phyloP scores from a whole-genome alignment of 75 land plant species.

The Cupressus sempervirens region DNA sequence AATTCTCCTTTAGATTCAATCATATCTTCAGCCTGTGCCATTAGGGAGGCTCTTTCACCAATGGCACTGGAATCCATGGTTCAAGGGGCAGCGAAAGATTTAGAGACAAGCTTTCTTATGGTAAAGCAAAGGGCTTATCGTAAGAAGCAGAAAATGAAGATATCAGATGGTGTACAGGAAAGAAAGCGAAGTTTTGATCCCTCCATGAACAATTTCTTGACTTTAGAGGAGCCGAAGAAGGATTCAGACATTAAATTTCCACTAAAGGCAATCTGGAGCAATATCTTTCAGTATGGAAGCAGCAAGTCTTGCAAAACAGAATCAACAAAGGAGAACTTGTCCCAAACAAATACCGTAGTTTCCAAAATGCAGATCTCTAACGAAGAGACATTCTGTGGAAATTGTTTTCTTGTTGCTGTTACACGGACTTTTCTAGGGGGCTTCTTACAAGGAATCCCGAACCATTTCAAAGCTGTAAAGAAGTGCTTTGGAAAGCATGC shows the following conservation, averaged over 20 bases:
- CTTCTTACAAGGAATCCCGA: slow-evolving; percentile 35
- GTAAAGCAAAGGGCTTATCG: neutral
- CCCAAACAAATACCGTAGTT: neutral
- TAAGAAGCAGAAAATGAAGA: slow-evolving; percentile 8
- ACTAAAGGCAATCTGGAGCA: neutral
- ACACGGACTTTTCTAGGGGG: slow-evolving; percentile 28
- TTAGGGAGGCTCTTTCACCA: slow-evolving; percentile 6
- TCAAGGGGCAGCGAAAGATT: slow-evolving; percentile 31
- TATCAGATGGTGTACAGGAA: neutral
- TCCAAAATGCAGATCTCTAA: neutral
- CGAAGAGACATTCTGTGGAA: slow-evolving; percentile 25
- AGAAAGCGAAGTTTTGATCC: neutral
- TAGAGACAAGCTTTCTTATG: slow-evolving; percentile 16
- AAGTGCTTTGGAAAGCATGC: slow-evolving; percentile 28
- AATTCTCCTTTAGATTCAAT: neutral
- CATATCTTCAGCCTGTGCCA: neutral
- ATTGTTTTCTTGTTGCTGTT: slow-evolving; percentile 35
- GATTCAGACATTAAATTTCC: neutral
- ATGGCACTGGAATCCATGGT: slow-evolving; percentile 22
- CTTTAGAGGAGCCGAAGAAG: slow-evolving; percentile 6
- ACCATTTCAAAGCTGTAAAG: slow-evolving; percentile 30
- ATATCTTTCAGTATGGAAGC: neutral
- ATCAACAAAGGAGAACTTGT: neutral
- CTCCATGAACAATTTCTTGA: neutral
- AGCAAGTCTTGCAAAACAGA: slow-evolving; percentile 2